Conservation (phyloP, 225 moss, liverwort and hornwort species). For the Sphagnum contortum region DNA sequence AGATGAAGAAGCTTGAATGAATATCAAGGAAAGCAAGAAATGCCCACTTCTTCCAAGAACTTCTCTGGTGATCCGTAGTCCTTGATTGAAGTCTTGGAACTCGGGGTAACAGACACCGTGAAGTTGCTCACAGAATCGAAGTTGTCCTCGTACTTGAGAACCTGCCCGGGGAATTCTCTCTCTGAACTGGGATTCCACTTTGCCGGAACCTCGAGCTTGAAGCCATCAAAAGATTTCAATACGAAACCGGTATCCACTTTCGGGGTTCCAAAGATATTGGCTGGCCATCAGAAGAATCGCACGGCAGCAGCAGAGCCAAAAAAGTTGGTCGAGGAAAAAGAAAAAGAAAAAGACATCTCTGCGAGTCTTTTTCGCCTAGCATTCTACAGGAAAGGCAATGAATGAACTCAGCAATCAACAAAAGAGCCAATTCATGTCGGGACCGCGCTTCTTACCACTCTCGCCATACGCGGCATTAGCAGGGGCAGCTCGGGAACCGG, state of each 20-base stretch:
- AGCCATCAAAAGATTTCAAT: conserved; percentile 41
- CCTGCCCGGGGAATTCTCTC: conserved; percentile 84
- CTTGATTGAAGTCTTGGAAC: conserved; percentile 52
- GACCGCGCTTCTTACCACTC: conserved; percentile 36
- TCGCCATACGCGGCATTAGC: conserved; percentile 88
- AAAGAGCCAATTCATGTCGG: too few relatives aligned
- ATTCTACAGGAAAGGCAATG: too few relatives aligned
- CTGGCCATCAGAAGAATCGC: conserved; percentile 17
- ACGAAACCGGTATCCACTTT: conserved; percentile 60
- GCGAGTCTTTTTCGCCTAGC: too few relatives aligned
- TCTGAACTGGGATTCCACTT: conserved; percentile 99
- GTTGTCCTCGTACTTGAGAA: conserved; percentile 86
- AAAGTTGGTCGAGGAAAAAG: too few relatives aligned
- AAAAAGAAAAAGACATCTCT: too few relatives aligned
- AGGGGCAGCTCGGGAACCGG: conserved; percentile 35
- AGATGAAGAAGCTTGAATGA: too few relatives aligned
- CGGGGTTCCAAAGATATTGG: conserved; percentile 61
- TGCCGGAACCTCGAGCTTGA: conserved; percentile 50
- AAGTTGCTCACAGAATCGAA: conserved; percentile 57
- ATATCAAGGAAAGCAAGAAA: too few relatives aligned
- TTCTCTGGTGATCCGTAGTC: conserved; percentile 83
- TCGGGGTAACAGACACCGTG: conserved; percentile 55
- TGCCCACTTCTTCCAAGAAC: conserved; percentile 58
- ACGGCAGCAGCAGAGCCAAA: conserved; percentile 3
- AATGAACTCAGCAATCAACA: too few relatives aligned